A percentile compares a stretch with the other conserved stretches of the same genome.
phyloP scores from a whole-genome alignment of 441 rosid genomes.

The Eutrema salsugineum region DNA sequence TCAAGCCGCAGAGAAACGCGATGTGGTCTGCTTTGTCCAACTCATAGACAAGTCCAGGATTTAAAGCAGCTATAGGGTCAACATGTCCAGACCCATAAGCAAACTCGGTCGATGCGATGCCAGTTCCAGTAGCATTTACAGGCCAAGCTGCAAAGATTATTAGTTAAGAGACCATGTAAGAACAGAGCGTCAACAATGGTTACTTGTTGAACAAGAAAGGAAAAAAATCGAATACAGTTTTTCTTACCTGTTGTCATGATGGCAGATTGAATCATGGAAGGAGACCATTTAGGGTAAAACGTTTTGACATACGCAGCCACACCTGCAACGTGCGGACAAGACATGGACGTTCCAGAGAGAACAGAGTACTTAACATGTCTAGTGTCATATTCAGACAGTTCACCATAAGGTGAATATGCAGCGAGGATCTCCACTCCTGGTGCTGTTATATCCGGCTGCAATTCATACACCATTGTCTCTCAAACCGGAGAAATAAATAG shows the following conservation, averaged over 20 bases:
- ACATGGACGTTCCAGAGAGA: conserved; percentile 55
- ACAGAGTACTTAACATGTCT: conserved; percentile 30
- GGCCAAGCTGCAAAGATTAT: conserved; percentile 30
- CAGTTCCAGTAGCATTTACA: conserved; percentile 26
- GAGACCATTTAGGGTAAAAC: conserved; percentile 51
- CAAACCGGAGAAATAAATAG: background rate
- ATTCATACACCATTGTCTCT: background rate
- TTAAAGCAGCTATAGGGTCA: background rate
- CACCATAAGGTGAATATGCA: conserved; percentile 31
- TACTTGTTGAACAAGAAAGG: background rate
- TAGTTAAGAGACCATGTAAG: background rate
- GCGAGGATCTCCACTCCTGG: conserved; percentile 57
- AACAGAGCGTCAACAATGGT: background rate
- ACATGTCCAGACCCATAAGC: conserved; percentile 31
- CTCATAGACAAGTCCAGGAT: conserved; percentile 26
- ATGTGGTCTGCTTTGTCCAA: conserved; percentile 20
- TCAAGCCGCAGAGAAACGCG: conserved; percentile 32
- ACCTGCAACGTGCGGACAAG: conserved; percentile 57
- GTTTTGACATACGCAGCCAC: conserved; percentile 54
- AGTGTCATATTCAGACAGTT: background rate
- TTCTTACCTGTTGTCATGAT: conserved; percentile 59
- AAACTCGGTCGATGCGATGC: conserved; percentile 29
- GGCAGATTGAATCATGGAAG: conserved; percentile 61
- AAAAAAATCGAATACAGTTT: background rate
- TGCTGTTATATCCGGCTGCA: conserved; percentile 47